Evolutionary conservation across 805 yeast genomes (phyloP), one percentile per base, ranked within the genome.

Genomic region (Candida koratica): DNA sequence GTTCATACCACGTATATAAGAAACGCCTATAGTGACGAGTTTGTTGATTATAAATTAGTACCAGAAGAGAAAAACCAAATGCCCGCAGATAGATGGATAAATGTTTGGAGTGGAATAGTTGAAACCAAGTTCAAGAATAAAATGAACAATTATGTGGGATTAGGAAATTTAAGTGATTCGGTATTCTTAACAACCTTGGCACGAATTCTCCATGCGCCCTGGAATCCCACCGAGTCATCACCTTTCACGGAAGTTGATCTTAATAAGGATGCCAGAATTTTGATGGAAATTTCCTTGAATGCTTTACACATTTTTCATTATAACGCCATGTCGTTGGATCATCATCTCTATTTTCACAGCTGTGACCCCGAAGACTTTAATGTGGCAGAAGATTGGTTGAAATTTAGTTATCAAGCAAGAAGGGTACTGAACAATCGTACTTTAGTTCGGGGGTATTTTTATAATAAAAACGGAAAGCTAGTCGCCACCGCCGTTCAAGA

Each of bases 321-420:
- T 48, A 61, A 59, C 37, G 72, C 71, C 17, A 66, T 67, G 71
- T 62, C 69, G 4, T 46, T 67, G 18, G 71, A 66, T 45, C 72
- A 67, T 48, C 71, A 66, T 43, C 52, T 67, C 12, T 66, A 66
- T 41, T 67, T 67, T 44, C 72, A 67, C 34, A 44, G 48, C 23
- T 55, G 49, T 28, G 55, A 58, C 22, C 47, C 46, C 17, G 34
- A 38, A 2, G 52, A 48, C 15, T 53, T 61, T 29, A 64, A 66
- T 34, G 44, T 61, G 5, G 54, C 57, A 22, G 49, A 48, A 28
- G 65, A 62, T 20, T 67, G 71, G 69, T 47, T 63, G 23, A 48
- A 59, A 6, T 56, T 64, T 35, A 47, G 53, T 12, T 64, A 64
- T 45, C 71, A 63, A 42, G 56, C 54, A 42, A 57, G 55, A 35